Evolutionary conservation across 2,329 filamentous ascomycete genomes (phyloP).

Genomic region (Aspergillus sp.): DNA sequence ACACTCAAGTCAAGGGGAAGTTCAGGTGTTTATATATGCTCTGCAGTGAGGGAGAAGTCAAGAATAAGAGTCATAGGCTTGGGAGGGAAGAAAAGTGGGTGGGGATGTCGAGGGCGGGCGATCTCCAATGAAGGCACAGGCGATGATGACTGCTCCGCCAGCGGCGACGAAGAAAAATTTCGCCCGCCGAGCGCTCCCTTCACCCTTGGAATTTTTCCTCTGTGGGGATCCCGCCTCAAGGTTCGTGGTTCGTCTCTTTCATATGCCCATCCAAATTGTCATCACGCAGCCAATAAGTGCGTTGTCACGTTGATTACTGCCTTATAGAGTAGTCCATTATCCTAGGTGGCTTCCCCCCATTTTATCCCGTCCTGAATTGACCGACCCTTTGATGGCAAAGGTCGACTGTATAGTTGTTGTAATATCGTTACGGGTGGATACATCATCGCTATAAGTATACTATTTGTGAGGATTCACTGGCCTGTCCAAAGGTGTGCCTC

Average conservation of each 20-base stretch:
- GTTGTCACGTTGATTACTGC: slow-evolving; percentile 16
- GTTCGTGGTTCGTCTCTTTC: slow-evolving; percentile 14
- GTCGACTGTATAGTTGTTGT: background rate
- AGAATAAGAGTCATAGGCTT: slow-evolving; percentile 32
- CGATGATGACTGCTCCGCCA: slow-evolving; percentile 16
- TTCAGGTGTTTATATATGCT: slow-evolving; percentile 29
- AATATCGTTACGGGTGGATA: background rate
- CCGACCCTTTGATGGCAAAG: background rate
- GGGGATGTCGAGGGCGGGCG: slow-evolving; percentile 28
- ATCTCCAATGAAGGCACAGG: slow-evolving; percentile 22
- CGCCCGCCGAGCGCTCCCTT: slow-evolving; percentile 16
- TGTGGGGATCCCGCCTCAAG: slow-evolving; percentile 20
- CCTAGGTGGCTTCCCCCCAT: background rate
- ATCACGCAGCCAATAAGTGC: slow-evolving; percentile 9
- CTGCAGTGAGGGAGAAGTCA: slow-evolving; percentile 16
- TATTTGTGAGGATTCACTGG: background rate
- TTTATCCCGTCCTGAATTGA: background rate
- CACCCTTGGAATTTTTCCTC: slow-evolving; percentile 8
- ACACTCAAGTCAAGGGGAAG: slow-evolving; percentile 12
- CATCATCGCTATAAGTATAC: background rate
- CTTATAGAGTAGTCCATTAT: background rate
- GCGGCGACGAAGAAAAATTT: slow-evolving; percentile 32
- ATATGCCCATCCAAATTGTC: slow-evolving; percentile 12
- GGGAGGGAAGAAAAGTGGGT: slow-evolving; percentile 24
- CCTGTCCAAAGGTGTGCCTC: background rate